A percentile compares a stretch with the other conserved stretches of the same genome.
Conservation (phyloP, 2,329 filamentous ascomycete genomes). For the Fusarium poae region DNA sequence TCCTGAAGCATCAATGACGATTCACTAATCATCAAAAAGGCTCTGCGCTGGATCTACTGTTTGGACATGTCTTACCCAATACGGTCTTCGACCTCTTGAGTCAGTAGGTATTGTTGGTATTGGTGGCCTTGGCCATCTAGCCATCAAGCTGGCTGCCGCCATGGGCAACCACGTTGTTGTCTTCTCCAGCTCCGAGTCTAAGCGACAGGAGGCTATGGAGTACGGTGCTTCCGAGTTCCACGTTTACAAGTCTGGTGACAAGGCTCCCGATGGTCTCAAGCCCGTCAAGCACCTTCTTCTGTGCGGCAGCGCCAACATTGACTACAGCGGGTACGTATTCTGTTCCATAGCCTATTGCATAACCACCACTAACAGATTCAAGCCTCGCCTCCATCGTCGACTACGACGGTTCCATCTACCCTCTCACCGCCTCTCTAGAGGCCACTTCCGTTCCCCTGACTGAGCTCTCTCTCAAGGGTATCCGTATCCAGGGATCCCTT, state of each 20-base stretch:
- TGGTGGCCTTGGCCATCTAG: constrained; percentile 56
- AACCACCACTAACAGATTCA: background rate
- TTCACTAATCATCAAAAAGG: background rate
- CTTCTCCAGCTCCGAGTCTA: constrained; percentile 44
- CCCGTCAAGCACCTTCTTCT: constrained; percentile 39
- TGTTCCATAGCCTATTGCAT: fast-evolving
- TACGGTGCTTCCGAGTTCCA: constrained; percentile 47
- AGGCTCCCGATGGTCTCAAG: constrained; percentile 34
- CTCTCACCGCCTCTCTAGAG: constrained; percentile 31
- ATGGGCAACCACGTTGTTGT: constrained; percentile 63
- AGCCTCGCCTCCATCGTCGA: constrained; percentile 34
- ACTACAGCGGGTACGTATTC: constrained; percentile 30
- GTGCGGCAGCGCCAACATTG: constrained; percentile 34
- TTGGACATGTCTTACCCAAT: constrained; percentile 41
- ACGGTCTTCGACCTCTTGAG: constrained; percentile 49
- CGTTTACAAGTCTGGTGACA: constrained; percentile 36
- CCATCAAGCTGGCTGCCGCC: constrained; percentile 75
- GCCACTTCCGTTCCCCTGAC: constrained; percentile 31
- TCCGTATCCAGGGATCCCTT: constrained; percentile 27
- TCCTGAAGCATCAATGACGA: fast-evolving
- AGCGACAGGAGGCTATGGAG: constrained; percentile 43
- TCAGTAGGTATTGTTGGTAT: constrained; percentile 55
- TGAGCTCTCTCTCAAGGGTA: constrained; percentile 32
- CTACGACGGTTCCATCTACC: constrained; percentile 34
- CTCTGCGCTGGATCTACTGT: constrained; percentile 58